Conservation (phyloP, 495 filamentous ascomycete species). For the Annulohypoxylon stygium region DNA sequence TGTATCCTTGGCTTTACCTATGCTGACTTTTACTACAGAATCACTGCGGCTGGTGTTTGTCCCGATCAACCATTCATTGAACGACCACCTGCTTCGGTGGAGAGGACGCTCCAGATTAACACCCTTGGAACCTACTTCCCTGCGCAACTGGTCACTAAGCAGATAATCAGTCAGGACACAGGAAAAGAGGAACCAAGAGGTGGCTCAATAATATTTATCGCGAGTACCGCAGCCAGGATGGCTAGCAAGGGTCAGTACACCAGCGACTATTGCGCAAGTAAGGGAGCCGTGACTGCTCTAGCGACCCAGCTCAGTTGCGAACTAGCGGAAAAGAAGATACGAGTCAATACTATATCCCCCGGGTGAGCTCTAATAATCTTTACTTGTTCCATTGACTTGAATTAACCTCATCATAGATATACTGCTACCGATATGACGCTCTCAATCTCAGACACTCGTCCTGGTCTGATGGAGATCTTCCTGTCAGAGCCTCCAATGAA, state of each 20-base stretch:
- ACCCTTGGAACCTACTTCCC: neutral
- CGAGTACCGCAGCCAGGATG: neutral
- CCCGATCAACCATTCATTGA: neutral
- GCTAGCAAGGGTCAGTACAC: neutral
- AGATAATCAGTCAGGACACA: neutral
- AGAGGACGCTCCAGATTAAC: neutral
- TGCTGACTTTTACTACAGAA: neutral
- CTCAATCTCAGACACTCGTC: neutral
- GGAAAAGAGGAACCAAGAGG: neutral
- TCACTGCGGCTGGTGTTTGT: neutral
- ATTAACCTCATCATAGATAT: neutral
- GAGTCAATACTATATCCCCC: neutral
- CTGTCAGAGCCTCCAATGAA: neutral
- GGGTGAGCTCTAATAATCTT: neutral
- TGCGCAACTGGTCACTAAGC: neutral
- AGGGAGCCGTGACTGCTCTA: neutral
- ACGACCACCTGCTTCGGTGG: neutral
- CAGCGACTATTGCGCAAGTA: neutral
- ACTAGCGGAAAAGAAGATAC: neutral
- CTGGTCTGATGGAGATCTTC: neutral
- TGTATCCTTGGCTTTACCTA: neutral
- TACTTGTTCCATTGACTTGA: neutral
- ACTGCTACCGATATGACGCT: neutral
- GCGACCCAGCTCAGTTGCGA: neutral
- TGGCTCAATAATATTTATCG: neutral